phyloP scores from a whole-genome alignment of 805 yeast species.

The Ogataea pignaliae region DNA sequence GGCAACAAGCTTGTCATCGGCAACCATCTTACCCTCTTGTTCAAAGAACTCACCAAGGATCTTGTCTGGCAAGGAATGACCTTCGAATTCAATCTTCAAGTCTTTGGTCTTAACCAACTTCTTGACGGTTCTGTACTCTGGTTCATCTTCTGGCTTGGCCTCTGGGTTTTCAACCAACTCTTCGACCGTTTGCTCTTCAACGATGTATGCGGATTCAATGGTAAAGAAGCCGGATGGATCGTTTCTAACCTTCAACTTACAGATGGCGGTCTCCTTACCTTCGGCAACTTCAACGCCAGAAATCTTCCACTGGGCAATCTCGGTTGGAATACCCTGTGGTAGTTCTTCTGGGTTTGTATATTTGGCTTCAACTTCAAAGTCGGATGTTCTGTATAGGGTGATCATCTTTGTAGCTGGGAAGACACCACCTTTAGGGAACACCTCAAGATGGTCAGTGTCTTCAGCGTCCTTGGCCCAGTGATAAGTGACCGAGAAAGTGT shows the following conservation, averaged over 20 bases:
- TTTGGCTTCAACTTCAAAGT: slow-evolving; percentile 80
- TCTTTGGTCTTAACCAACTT: slow-evolving; percentile 90
- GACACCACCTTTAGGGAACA: slow-evolving; percentile 88
- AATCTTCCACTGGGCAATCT: slow-evolving; percentile 80
- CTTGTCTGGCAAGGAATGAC: slow-evolving; percentile 57
- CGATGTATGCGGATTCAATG: slow-evolving; percentile 91
- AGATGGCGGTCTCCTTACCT: slow-evolving; percentile 74
- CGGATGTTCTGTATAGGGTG: slow-evolving; percentile 87
- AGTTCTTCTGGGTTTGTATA: slow-evolving; percentile 73
- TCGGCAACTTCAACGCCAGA: slow-evolving; percentile 78
- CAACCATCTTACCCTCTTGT: slow-evolving; percentile 76
- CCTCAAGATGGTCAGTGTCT: slow-evolving; percentile 89
- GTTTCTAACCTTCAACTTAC: slow-evolving; percentile 91
- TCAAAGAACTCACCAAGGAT: slow-evolving; percentile 63
- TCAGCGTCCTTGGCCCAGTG: slow-evolving; percentile 92
- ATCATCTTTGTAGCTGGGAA: slow-evolving; percentile 96
- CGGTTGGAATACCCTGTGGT: slow-evolving; percentile 62
- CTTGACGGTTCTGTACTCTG: slow-evolving; percentile 85
- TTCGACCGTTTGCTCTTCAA: slow-evolving; percentile 84
- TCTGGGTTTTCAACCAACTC: slow-evolving; percentile 73
- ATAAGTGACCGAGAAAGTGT: slow-evolving; percentile 89
- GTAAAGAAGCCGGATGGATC: slow-evolving; percentile 95
- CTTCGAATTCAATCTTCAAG: slow-evolving; percentile 54
- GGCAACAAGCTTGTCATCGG: slow-evolving; percentile 93
- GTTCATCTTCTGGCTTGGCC: slow-evolving; percentile 63